Base-by-base conservation (phyloP, 2,329 filamentous ascomycete species). In the Beauveria pseudobassiana region DNA sequence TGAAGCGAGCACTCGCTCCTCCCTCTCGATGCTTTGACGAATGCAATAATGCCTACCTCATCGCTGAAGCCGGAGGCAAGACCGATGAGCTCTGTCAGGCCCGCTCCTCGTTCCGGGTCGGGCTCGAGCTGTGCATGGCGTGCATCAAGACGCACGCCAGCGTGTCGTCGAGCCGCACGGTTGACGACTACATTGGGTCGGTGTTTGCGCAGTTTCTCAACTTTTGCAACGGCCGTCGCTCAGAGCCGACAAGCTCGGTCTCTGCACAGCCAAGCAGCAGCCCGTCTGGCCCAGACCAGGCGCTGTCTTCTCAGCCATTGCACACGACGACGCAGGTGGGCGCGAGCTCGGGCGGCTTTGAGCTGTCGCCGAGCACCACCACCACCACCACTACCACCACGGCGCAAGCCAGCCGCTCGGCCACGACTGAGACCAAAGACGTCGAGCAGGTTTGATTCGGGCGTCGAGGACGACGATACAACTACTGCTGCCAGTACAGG, bases 31-130 rank as follows among this genome's bases (percentile, higher is more conserved):
- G 87, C 70, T 87, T 71, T 64, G 72, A 72, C 5, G 51, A 67
- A 0, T 89, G 87, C 70, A 80, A 86, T 64, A 74, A 77, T 34
- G 78, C 77, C 18, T 76, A 70, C 40, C 49, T 77, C 3, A 79
- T 82, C 65, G 82, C 75, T 0, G 74, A 82, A 61, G 65, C 63
- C 0, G 64, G 74, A 1, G 86, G 86, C 28, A 83, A 84, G 67
- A 70, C 68, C 0, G 63, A 74, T 0, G 65, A 51, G 0, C 77
- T 87, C 1, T 88, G 86, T 68, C 65, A 59, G 0, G 0, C 56
- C 0, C 69, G 56, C 7, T 82, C 81, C 0, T 62, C 70, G 0
- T 88, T 85, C 71, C 51, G 54, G 3, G 51, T 58, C 0, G 69
- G 69, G 24, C 72, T 77, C 12, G 18, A 56, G 0, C 49, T 61